Conservation (phyloP, 306 rosid species). For the Aeschynomene evenia region DNA sequence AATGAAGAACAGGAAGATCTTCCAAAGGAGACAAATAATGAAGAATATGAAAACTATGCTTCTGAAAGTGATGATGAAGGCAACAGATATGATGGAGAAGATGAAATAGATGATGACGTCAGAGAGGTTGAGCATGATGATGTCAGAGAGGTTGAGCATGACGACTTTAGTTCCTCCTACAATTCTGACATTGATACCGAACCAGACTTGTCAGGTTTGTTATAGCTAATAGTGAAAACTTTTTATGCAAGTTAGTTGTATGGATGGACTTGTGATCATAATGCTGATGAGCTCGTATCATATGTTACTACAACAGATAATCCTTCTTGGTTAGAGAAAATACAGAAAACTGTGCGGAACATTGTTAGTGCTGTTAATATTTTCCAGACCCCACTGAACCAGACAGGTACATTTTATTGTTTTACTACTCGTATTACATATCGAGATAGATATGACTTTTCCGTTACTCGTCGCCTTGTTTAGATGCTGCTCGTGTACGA, state of each 20-base stretch:
- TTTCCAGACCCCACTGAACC: constrained; percentile 89
- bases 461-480: constrained; percentile 38
- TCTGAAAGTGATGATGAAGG: constrained; percentile 81
- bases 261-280: constrained; percentile 27
- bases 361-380: constrained; percentile 70
- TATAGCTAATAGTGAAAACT: constrained; percentile 20
- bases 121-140: constrained; percentile 62
- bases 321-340: constrained; percentile 87
- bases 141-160: constrained; percentile 53
- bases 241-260: constrained; percentile 23
- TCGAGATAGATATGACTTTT: constrained; percentile 20
- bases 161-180: constrained; percentile 61
- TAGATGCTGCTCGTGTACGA: constrained; percentile 85
- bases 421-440: constrained; percentile 10
- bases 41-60: constrained; percentile 69
- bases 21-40: constrained; percentile 43
- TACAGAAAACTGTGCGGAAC: constrained; percentile 67
- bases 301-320: constrained; percentile 53
- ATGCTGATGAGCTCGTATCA: constrained; percentile 46
- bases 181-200: constrained; percentile 56
- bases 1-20: constrained; percentile 48
- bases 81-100: constrained; percentile 60
- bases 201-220: constrained; percentile 72
- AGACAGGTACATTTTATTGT: constrained; percentile 56
- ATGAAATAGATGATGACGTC: constrained; percentile 56